phyloP scores from a whole-genome alignment of 2,329 filamentous ascomycete species.

The Helminthosporium solani region DNA sequence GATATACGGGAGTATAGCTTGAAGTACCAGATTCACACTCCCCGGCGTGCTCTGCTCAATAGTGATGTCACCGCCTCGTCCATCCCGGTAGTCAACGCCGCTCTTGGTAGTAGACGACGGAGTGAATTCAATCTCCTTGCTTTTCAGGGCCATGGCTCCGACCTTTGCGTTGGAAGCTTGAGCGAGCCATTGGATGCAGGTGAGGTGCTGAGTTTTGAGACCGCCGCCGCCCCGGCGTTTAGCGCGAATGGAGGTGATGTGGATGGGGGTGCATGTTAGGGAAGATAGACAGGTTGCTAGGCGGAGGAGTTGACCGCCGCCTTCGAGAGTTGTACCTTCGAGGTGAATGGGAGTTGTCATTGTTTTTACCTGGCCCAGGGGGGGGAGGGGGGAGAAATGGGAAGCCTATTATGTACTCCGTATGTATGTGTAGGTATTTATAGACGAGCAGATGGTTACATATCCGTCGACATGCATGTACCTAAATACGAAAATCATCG shows the following conservation, averaged over 20 bases:
- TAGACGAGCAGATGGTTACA: too few relatives aligned
- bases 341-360: constrained; percentile 34
- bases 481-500: too few relatives aligned
- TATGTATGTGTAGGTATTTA: too few relatives aligned
- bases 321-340: constrained; percentile 60
- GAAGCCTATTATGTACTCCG: too few relatives aligned
- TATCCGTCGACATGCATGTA: too few relatives aligned
- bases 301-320: constrained; percentile 62
- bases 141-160: constrained; percentile 45
- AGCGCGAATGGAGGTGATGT: constrained; percentile 56
- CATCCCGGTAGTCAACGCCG: neutral
- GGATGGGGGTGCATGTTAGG: constrained; percentile 52
- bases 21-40: constrained; percentile 57
- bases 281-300: constrained; percentile 57
- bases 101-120: constrained; percentile 4
- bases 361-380: too few relatives aligned
- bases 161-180: constrained; percentile 49
- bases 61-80: constrained; percentile 30
- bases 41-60: constrained; percentile 48
- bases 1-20: constrained; percentile 61
- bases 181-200: constrained; percentile 55
- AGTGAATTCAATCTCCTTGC: constrained; percentile 45
- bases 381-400: too few relatives aligned
- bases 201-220: constrained; percentile 59
- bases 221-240: constrained; percentile 55